Conservation (phyloP, 1,139 yeast genomes). For the Pichia inconspicua region DNA sequence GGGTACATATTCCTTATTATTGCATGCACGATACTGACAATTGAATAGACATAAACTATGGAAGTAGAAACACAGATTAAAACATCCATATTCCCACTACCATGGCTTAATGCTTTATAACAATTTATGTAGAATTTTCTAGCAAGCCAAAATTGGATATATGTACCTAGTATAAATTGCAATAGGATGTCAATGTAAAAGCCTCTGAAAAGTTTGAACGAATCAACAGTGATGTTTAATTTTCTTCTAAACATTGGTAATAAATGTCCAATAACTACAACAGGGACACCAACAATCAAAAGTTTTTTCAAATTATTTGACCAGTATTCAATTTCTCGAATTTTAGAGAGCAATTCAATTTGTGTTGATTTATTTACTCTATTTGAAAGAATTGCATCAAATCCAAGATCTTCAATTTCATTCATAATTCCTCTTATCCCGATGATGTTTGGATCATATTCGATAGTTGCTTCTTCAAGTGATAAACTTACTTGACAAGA, state of each 20-base stretch:
- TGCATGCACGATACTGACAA: constrained; percentile 46
- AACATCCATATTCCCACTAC: constrained; percentile 93
- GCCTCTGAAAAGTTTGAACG: constrained; percentile 32
- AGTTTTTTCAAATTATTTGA: constrained; percentile 45
- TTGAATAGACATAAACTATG: constrained; percentile 69
- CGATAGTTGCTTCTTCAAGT: constrained; percentile 38
- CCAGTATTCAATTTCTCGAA: constrained; percentile 71
- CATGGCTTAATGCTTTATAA: constrained; percentile 54
- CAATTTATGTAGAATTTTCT: constrained; percentile 57
- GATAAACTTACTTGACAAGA: constrained; percentile 34
- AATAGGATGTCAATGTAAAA: constrained; percentile 51
- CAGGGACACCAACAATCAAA: constrained; percentile 53
- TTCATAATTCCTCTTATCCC: constrained; percentile 56
- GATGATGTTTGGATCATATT: constrained; percentile 35
- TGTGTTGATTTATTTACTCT: constrained; percentile 51
- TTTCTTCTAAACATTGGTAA: constrained; percentile 28
- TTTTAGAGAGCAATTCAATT: constrained; percentile 56
- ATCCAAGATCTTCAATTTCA: constrained; percentile 41
- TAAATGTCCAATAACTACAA: constrained; percentile 49
- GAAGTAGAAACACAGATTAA: constrained; percentile 77
- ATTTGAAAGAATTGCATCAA: constrained; percentile 35
- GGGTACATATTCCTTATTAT: constrained; percentile 41
- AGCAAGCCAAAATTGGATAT: constrained; percentile 65
- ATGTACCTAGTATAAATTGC: constrained; percentile 55
- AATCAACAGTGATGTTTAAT: constrained; percentile 6